Base-by-base conservation (phyloP, 1,139 yeast genomes). In the Spencermartinsiella ligniputridi region DNA sequence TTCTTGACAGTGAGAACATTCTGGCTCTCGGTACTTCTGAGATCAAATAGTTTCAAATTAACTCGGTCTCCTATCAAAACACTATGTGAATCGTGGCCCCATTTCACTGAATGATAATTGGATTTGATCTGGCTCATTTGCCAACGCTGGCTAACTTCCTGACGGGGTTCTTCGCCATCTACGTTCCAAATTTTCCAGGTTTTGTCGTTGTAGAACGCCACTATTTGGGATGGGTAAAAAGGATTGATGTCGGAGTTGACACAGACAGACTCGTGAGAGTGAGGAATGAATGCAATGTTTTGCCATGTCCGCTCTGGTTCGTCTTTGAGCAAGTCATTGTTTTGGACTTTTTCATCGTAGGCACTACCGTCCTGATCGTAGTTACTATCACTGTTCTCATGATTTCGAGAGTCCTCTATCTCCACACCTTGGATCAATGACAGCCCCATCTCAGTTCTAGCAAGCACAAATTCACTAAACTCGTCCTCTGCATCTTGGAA, bases 41-140 rank as follows among this genome's bases (percentile, higher is more conserved):
- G 19, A 36, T 56, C 58, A 33, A 39, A 40, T 20, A 40, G 39
- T 19, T 49, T 44, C 2, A 55, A 41, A 18, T 42, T 48, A 17
- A 42, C 34, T 17, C 60, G 39, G 39, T 55, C 55, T 3, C 52
- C 53, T 19, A 53, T 40, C n/a, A 55, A 13, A 24, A 56, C 21
- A 11, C 35, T 35, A 20, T 51, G 46, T 2, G 37, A 17, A 32
- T 48, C 50, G 9, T 44, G 19, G 18, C 46, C 46, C 43, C 43
- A 42, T 11, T 25, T 33, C n/a, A 19, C 33, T 5, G 20, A 9
- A 15, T 33, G 30, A 19, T 22, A 39, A 17, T 25, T 35, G 24
- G 39, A 39, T 22, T 16, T 17, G 13, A 33, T 21, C 19, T 9
- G 11, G 30, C 21, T 33, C 42, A 21, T 21, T 20, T 15, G 16